A percentile compares a stretch with the other conserved stretches of the same genome.
Conservation (phyloP, 2,329 filamentous ascomycete species). For the Penicillium decumbens region DNA sequence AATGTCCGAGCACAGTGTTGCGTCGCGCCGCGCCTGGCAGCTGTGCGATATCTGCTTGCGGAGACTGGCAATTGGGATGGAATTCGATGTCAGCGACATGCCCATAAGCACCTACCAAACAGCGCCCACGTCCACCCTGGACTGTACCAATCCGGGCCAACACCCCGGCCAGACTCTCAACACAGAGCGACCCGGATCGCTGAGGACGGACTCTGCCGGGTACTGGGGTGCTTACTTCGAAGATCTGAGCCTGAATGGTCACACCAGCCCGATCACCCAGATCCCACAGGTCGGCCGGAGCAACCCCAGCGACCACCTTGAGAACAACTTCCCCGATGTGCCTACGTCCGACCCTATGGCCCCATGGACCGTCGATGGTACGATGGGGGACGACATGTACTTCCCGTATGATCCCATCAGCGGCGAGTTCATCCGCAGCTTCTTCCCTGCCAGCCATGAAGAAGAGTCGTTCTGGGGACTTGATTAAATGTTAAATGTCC, state of each 20-base stretch:
- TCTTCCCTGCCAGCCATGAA: slow-evolving; percentile 31
- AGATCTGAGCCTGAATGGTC: not conserved
- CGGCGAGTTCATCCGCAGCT: slow-evolving; percentile 39
- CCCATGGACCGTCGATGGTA: slow-evolving; percentile 5
- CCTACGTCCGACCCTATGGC: slow-evolving; percentile 11
- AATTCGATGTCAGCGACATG: slow-evolving; percentile 35
- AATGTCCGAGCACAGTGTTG: slow-evolving; percentile 38
- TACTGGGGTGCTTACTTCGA: slow-evolving; percentile 15
- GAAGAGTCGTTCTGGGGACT: slow-evolving; percentile 26
- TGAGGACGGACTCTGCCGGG: not conserved
- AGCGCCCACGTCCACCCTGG: slow-evolving; percentile 10
- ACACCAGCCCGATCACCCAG: not conserved
- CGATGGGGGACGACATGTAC: slow-evolving; percentile 24
- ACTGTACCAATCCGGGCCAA: not conserved
- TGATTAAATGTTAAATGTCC: slow-evolving; percentile 7
- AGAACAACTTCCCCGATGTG: not conserved
- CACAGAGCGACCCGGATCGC: not conserved
- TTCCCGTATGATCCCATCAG: slow-evolving; percentile 40
- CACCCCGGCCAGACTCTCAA: not conserved
- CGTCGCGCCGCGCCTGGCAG: slow-evolving; percentile 42
- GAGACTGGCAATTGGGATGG: slow-evolving; percentile 33
- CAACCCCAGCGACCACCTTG: slow-evolving; percentile 1
- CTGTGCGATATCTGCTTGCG: slow-evolving; percentile 38
- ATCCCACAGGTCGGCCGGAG: not conserved
- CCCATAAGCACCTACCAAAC: slow-evolving; percentile 22